Evolutionary conservation across 495 filamentous ascomycete species (phyloP), one percentile per base, ranked within the genome.

Genomic region (Penicillium maclennaniae): DNA sequence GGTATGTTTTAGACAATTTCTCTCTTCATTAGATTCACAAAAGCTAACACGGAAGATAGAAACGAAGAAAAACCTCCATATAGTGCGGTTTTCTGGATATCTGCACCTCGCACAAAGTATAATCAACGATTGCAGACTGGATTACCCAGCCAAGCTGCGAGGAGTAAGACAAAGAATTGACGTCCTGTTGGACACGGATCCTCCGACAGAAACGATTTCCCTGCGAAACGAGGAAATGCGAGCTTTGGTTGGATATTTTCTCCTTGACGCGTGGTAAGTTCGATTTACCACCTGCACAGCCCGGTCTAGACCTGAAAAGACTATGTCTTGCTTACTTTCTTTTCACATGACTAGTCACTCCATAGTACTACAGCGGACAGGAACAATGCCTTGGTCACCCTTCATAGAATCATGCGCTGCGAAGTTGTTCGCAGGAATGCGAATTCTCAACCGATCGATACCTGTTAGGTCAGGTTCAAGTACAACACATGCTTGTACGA

Each of bases 351-450:
- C 14, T 36, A 58, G 49, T 36, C 20, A 46, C 16, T 49, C 49
- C 36, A 36, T 47, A 34, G 42, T 56, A 20, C 36, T 51, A 25
- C 54, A 56, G 21, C 43, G 38, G 20, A 54, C 50, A 31, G 51
- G 45, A 36, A 49, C 55, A 28, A 49, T 54, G 25, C 55, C 50
- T 31, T 58, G 55, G 55, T 50, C 50, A 42, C 41, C 50, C 10
- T 58, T 58, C 51, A 50, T 58, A 46, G 55, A 58, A 43, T 58
- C 55, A 37, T 49, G 50, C 28, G 55, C 55, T 20, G 27, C 23
- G 23, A 41, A 53, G 9, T 38, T 58, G 27, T 58, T 58, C 55
- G 26, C 45, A 50, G 20, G 45, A 50, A 47, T 49, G 50, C 46
- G 55, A 58, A 36, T 58, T 50, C 26, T 46, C 50, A n/a, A 41